Conservation (phyloP, 805 yeast genomes). For the Isabelozyma heimii region DNA sequence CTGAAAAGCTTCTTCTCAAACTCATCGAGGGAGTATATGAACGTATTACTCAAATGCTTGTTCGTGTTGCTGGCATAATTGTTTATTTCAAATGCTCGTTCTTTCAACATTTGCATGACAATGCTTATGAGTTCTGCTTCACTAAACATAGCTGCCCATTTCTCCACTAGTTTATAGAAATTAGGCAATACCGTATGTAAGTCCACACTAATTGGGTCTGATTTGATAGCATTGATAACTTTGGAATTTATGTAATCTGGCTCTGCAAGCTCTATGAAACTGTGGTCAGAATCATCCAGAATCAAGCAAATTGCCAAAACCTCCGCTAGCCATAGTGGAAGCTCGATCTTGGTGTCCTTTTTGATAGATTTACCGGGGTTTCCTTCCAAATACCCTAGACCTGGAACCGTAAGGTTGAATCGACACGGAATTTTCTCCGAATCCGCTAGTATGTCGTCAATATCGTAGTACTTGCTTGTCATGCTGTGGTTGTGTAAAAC, state of each 20-base stretch:
- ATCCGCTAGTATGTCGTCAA: slow-evolving; percentile 74
- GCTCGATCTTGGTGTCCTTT: slow-evolving; percentile 62
- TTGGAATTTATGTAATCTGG: slow-evolving; percentile 68
- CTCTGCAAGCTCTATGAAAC: slow-evolving; percentile 63
- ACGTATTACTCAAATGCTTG: slow-evolving; percentile 48
- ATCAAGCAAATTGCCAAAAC: slow-evolving; percentile 54
- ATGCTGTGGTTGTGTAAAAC: background rate
- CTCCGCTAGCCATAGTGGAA: slow-evolving; percentile 89
- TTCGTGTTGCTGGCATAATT: slow-evolving; percentile 60
- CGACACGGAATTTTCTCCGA: slow-evolving; percentile 74
- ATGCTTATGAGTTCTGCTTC: slow-evolving; percentile 61
- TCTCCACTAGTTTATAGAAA: slow-evolving; percentile 66
- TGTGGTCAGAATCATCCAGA: slow-evolving; percentile 32
- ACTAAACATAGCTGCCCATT: slow-evolving; percentile 73
- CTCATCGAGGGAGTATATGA: slow-evolving; percentile 69
- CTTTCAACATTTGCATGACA: slow-evolving; percentile 49
- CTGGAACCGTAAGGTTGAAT: slow-evolving; percentile 76
- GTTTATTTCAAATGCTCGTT: slow-evolving; percentile 68
- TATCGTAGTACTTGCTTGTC: slow-evolving; percentile 54
- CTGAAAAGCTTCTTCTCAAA: slow-evolving; percentile 65
- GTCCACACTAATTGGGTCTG: slow-evolving; percentile 67
- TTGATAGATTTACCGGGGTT: slow-evolving; percentile 62
- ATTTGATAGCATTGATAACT: slow-evolving; percentile 78
- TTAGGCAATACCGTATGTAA: slow-evolving; percentile 62
- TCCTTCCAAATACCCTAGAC: slow-evolving; percentile 84